phyloP scores from a whole-genome alignment of 257 asterid genomes.

The Solanum microdontum region DNA sequence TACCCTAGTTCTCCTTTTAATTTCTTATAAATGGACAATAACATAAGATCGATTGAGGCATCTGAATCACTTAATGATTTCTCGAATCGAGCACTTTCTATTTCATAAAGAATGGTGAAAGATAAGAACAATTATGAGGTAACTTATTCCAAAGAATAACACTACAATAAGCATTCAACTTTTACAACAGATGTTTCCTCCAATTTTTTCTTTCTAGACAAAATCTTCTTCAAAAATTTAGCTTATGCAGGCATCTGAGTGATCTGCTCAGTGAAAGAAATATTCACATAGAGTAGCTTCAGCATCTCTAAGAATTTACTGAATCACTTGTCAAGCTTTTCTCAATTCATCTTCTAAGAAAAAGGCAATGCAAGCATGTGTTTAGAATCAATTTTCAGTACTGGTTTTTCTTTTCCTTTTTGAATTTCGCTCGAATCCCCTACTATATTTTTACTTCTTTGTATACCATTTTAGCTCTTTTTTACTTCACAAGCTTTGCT shows the following conservation, averaged over 20 bases:
- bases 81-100: neutral
- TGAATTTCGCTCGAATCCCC: too few species aligned
- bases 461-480: too few species aligned
- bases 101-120: neutral
- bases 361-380: neutral
- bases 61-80: neutral
- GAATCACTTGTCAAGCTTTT: neutral
- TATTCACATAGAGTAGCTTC: too few species aligned
- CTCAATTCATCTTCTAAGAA: neutral
- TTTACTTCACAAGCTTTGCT: too few species aligned
- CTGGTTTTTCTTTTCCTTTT: too few species aligned
- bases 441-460: too few species aligned
- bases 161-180: neutral
- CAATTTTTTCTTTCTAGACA: neutral
- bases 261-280: too few species aligned
- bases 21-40: neutral
- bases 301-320: neutral
- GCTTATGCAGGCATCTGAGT: too few species aligned
- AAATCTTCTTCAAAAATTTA: too few species aligned
- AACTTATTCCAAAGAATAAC: neutral
- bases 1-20: neutral
- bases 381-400: neutral
- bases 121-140: neutral
- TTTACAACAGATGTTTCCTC: neutral
- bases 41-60: neutral